phyloP scores from a whole-genome alignment of 2,329 filamentous ascomycete genomes.

The Colletotrichum godetiae region DNA sequence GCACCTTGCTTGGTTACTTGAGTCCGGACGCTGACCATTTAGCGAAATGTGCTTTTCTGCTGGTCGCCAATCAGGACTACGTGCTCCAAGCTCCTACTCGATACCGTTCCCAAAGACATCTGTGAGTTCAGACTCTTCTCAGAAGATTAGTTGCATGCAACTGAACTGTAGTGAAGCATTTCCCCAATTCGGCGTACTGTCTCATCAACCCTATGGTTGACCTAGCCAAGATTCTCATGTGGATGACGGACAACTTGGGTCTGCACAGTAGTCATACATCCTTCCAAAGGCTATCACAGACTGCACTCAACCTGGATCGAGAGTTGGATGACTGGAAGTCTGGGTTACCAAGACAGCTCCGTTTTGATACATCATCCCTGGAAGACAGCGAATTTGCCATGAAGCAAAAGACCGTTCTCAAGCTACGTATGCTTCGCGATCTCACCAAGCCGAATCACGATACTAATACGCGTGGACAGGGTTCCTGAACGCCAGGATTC shows the following conservation, averaged over 20 bases:
- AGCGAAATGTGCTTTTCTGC: constrained; percentile 34
- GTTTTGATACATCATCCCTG: constrained; percentile 24
- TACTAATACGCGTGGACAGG: neutral
- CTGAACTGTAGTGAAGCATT: neutral
- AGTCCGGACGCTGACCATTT: neutral
- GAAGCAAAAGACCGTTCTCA: constrained; percentile 31
- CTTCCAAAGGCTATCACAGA: constrained; percentile 26
- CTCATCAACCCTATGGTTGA: constrained; percentile 35
- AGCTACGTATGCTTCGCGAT: neutral
- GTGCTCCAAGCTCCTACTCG: constrained; percentile 21
- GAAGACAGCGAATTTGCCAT: constrained; percentile 33
- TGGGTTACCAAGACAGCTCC: constrained; percentile 9
- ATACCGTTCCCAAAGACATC: constrained; percentile 30
- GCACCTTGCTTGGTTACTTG: neutral
- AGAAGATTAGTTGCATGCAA: neutral
- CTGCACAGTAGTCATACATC: constrained; percentile 27
- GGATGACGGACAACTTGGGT: constrained; percentile 33
- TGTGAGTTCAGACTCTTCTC: neutral
- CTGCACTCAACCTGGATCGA: constrained; percentile 14
- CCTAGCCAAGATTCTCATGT: constrained; percentile 31
- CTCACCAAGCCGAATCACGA: accelerated
- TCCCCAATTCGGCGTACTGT: constrained; percentile 23
- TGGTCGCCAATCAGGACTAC: constrained; percentile 22
- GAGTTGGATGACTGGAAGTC: constrained; percentile 30
- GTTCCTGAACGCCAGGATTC: constrained; percentile 27